Base-by-base conservation (phyloP, 441 rosid species). In the Pelargonium cotyledonis region DNA sequence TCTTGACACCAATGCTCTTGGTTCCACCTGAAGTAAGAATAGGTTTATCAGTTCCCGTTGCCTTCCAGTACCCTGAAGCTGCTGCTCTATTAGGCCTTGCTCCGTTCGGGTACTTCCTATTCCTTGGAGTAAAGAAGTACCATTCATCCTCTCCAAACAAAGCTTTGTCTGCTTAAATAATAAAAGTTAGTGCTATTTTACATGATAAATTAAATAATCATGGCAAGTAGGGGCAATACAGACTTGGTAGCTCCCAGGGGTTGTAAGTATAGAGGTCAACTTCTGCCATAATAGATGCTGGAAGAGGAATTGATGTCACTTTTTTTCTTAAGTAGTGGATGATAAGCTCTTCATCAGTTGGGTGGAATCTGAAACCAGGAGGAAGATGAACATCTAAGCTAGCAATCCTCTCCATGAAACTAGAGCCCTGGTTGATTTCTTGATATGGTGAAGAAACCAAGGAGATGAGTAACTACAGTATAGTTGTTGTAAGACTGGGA, bases 161-260 rank as follows among this genome's bases (percentile, higher is more conserved):
- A 66, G 89, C 87, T 55, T 83, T 81, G 40, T 29, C 86, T 83
- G 66, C 7, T 35, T 6, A 51, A 53, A 12, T 14, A 41, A 43
- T 9, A 66, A 41, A 55, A 44, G 6, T 38, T 4, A 4, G 15
- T 9, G 31, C 6, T 18, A n/a, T 14, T 41, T 12, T 12, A 29
- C 23, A 21, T 8, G 7, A 60, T 14, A 60, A 40, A 8, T 49
- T 23, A 18, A 3, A 15, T n/a, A 10, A 4, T 44, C 49, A n/a
- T 31, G 63, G 23, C 29, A 3, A 46, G 31, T 6, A 15, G 19
- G 4, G 0, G 8, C 0, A 12, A 21, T 29, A 70, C 76, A 12
- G n/a, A 85, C 89, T 67, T 43, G 85, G 87, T 66, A 85, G 78
- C 53, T 85, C 85, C 89, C 85, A 81, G n/a, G 89, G 87, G 67